Conservation (phyloP, 768 basidiomycete species). For the Mycena belliarum region DNA sequence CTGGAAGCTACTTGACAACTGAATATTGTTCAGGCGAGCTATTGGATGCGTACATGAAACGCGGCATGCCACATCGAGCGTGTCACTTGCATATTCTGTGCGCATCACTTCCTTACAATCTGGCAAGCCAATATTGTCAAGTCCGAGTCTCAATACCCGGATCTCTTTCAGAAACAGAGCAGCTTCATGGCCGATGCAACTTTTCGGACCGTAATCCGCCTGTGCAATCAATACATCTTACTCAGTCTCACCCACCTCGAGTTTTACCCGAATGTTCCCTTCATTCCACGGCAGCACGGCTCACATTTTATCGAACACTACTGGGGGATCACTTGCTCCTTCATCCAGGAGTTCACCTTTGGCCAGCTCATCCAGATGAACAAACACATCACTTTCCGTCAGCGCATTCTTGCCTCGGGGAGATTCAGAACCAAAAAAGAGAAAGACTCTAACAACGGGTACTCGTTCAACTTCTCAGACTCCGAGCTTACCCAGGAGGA, state of each 20-base stretch:
- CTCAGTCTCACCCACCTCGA: slow-evolving; percentile 11
- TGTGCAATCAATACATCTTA: slow-evolving; percentile 8
- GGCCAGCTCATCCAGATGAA: slow-evolving; percentile 16
- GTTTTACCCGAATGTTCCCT: slow-evolving; percentile 12
- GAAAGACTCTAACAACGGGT: slow-evolving; percentile 11
- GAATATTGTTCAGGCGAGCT: slow-evolving; percentile 2
- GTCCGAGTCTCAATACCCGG: not conserved
- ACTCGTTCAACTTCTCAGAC: not conserved
- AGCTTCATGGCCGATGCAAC: slow-evolving; percentile 7
- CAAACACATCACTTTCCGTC: slow-evolving; percentile 14
- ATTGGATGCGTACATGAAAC: slow-evolving; percentile 14
- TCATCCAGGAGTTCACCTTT: slow-evolving; percentile 7
- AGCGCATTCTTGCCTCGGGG: slow-evolving; percentile 6
- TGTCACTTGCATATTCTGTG: slow-evolving; percentile 2
- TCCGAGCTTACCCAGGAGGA: not conserved
- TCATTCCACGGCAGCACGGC: slow-evolving; percentile 8
- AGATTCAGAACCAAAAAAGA: slow-evolving; percentile 5
- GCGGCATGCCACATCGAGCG: slow-evolving; percentile 15
- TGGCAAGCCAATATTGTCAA: slow-evolving; percentile 10
- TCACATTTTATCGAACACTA: slow-evolving; percentile 9
- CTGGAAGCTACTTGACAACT: not conserved
- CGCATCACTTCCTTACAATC: slow-evolving; percentile 9
- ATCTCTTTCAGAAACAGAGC: slow-evolving; percentile 11
- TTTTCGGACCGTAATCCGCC: slow-evolving; percentile 7
- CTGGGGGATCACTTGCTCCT: slow-evolving; percentile 3